Percentiles rank a stretch among this genome's conserved stretches.
phyloP scores from a whole-genome alignment of 2,329 filamentous ascomycete genomes.

The Grosmannia serpens region DNA sequence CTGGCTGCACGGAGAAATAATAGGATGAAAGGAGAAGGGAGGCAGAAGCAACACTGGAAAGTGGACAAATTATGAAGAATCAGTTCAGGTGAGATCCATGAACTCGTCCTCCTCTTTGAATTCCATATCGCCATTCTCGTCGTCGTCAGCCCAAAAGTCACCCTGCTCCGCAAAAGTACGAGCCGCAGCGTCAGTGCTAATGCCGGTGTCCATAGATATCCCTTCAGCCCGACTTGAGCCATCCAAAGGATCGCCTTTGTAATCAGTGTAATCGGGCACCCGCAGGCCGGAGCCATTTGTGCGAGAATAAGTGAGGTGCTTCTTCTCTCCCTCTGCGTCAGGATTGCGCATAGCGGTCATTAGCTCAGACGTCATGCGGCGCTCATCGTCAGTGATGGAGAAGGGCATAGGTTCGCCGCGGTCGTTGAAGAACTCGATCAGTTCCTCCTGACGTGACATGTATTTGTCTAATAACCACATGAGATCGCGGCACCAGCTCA shows the following conservation, averaged over 20 bases:
- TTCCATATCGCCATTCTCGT: conserved; percentile 53
- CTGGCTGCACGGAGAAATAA: conserved; percentile 6
- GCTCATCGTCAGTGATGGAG: conserved; percentile 80
- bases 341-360: conserved; percentile 78
- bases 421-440: conserved; percentile 62
- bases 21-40: conserved; percentile 9
- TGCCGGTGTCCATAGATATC: conserved; percentile 21
- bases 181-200: conserved; percentile 23
- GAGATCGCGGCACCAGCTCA: conserved; percentile 92
- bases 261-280: conserved; percentile 87
- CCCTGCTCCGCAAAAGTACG: conserved; percentile 39
- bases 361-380: conserved; percentile 88
- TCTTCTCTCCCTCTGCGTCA: conserved; percentile 25
- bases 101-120: conserved; percentile 15
- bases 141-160: conserved; percentile 58
- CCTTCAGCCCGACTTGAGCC: conserved; percentile 28
- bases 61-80: not conserved
- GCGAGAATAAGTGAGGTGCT: conserved; percentile 66
- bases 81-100: conserved; percentile 10
- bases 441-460: conserved; percentile 77
- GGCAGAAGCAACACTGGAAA: conserved; percentile 1
- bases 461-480: conserved; percentile 95
- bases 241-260: conserved; percentile 66
- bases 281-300: conserved; percentile 73
- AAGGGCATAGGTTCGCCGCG: conserved; percentile 70